phyloP scores from a whole-genome alignment of 2,329 filamentous ascomycete species.

The Neonectria punicea region DNA sequence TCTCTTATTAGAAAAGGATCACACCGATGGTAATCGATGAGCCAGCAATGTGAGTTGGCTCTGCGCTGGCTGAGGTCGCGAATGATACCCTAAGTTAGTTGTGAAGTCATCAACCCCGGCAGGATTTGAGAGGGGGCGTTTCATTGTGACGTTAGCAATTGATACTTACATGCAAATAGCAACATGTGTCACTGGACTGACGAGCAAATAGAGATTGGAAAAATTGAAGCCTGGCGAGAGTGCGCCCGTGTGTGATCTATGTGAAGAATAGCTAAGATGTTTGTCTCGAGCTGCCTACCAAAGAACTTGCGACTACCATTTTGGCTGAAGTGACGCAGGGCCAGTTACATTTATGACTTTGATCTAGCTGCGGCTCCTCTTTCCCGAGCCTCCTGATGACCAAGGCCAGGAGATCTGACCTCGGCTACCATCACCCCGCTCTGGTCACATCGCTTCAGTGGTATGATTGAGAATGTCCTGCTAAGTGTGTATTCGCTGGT shows the following conservation, averaged over 20 bases:
- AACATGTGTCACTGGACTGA: background rate
- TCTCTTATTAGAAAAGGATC: background rate
- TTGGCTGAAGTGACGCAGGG: background rate
- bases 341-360: background rate
- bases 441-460: background rate
- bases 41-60: background rate
- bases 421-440: slow-evolving; percentile 19
- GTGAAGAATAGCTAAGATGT: background rate
- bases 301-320: too few relatives aligned
- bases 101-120: background rate
- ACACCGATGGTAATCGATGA: background rate
- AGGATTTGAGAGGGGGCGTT: background rate
- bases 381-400: slow-evolving; percentile 10
- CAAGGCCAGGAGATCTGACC: slow-evolving; percentile 8
- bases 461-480: background rate
- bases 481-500: background rate
- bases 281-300: background rate
- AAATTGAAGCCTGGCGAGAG: background rate
- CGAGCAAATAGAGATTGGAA: background rate
- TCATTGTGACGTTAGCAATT: background rate
- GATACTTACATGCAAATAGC: background rate
- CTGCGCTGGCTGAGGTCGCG: background rate
- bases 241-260: background rate
- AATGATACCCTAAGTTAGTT: background rate
- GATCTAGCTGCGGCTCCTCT: slow-evolving; percentile 6